A percentile compares a stretch with the other conserved stretches of the same genome.
Conservation (phyloP, 176 grass and related monocot species). For the Triticum turgidum region DNA sequence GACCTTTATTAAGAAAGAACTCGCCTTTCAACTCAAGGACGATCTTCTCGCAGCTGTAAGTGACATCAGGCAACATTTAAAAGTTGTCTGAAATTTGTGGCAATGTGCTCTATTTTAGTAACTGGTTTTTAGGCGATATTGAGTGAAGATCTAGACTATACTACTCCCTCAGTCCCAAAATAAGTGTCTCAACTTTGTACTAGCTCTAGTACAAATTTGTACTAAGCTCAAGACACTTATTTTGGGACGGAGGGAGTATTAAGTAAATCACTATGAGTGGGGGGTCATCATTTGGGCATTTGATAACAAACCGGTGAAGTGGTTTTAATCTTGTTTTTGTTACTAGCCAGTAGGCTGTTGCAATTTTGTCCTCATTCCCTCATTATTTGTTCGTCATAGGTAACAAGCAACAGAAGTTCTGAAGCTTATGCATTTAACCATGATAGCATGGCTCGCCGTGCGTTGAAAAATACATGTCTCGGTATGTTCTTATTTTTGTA, state of each 20-base stretch:
- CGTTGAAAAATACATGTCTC: conserved; percentile 88
- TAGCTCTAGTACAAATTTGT: too few relatives aligned
- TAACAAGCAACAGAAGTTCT: conserved; percentile 68
- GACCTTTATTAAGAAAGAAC: conserved; percentile 83
- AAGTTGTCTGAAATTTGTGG: background rate
- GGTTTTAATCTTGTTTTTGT: background rate
- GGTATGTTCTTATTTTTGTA: conserved; percentile 47
- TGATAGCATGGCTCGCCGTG: conserved; percentile 70
- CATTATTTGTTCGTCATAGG: conserved; percentile 40
- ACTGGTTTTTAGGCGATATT: background rate
- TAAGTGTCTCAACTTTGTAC: too few relatives aligned
- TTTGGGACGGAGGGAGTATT: too few relatives aligned
- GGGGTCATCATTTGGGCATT: background rate
- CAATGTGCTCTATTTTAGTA: background rate
- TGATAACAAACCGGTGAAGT: background rate
- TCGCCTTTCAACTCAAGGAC: conserved; percentile 74
- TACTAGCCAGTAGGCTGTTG: conserved; percentile 5
- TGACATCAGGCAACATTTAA: conserved; percentile 4
- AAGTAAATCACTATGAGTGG: background rate
- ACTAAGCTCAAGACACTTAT: too few relatives aligned
- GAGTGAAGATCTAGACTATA: background rate
- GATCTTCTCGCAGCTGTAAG: conserved; percentile 80
- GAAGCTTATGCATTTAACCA: conserved; percentile 81
- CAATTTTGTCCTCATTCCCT: conserved; percentile 4
- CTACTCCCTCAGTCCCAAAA: background rate